Evolutionary conservation across 1,139 yeast species (phyloP).

Genomic region (Protomyces lactucae-debilis): DNA sequence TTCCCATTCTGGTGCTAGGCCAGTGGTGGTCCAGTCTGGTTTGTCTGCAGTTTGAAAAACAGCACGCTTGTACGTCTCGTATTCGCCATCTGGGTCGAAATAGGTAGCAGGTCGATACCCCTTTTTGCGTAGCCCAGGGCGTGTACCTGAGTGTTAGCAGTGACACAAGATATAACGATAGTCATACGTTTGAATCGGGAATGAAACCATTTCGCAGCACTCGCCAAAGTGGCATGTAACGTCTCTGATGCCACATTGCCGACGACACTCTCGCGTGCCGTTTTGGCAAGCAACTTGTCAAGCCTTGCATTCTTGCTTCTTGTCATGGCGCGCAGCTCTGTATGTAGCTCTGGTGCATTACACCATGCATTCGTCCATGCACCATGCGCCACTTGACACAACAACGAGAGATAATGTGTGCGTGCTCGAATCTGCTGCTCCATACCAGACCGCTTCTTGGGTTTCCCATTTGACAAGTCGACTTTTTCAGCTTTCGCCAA

Average conservation of each 20-base stretch:
- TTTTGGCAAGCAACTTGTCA: not conserved
- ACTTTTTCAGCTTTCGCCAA: conserved; percentile 14
- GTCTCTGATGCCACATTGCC: not conserved
- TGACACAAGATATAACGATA: too few species aligned
- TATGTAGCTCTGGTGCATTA: conserved; percentile 48
- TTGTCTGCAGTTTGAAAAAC: not conserved
- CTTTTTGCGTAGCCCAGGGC: conserved; percentile 27
- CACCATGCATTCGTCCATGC: conserved; percentile 70
- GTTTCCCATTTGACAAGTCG: conserved; percentile 11
- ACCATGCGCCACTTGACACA: conserved; percentile 61
- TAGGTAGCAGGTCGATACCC: conserved; percentile 17
- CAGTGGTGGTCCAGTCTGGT: not conserved
- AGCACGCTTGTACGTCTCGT: conserved; percentile 30
- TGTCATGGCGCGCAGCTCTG: conserved; percentile 19
- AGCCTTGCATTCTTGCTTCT: not conserved
- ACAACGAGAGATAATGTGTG: conserved; percentile 57
- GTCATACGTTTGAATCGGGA: conserved; percentile 39
- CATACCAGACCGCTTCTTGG: conserved; percentile 41
- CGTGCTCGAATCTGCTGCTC: conserved; percentile 56
- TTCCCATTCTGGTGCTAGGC: conserved; percentile 31
- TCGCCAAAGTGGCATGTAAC: conserved; percentile 21
- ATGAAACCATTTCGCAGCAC: conserved; percentile 45
- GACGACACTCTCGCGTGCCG: not conserved
- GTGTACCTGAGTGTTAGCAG: not conserved
- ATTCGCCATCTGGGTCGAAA: conserved; percentile 6